Base-by-base conservation (phyloP, 2,329 filamentous ascomycete species). In the Cladosporium austrohemisphaericum region DNA sequence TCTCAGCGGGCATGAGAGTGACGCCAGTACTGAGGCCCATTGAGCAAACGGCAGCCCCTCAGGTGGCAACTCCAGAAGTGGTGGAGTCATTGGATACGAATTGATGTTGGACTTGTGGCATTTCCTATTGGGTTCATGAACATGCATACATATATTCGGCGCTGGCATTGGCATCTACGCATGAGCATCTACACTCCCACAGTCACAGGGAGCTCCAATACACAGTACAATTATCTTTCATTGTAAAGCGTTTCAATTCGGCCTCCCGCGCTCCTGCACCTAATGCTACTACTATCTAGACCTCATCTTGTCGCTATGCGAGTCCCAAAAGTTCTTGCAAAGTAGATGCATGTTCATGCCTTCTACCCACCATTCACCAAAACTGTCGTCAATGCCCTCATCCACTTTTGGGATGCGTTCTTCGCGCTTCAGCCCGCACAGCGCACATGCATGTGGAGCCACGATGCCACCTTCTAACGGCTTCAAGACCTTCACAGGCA, bases 331-430 rank as follows among this genome's bases (percentile, higher is more conserved):
- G 54, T 86, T 85, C 65, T 81, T 81, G 69, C 92, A 97, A 16
- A 81, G 47, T 14, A 59, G 41, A 55, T 69, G 74, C 72, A 76
- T 75, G 47, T 68, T 71, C 49, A 69, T 63, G 32, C 72, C 85
- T 37, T 96, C 90, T 33, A 86, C 76, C 92, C 92, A 97, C 88
- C 90, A 97, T 71, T 97, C 92, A 10, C 89, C 90, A 73, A 96
- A 96, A 65, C 86, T 90, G 67, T 97, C 92, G 60, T 92, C 84
- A 7, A 94, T 81, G 20, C 84, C 77, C 45, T 83, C 73, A 61
- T 95, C 90, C 26, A 93, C 79, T 62, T 84, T 88, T 16, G 72
- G 68, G 9, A 96, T 76, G 41, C 92, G 78, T 70, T 97, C 92
- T 32, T 95, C 89, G 55, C 92, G 76, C 71, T 88, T 93, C 56